These are phyloP conservation scores for Kodamaea restingae DNA, from an alignment of 805 yeast species.

Conservation along the genomic window DNA sequence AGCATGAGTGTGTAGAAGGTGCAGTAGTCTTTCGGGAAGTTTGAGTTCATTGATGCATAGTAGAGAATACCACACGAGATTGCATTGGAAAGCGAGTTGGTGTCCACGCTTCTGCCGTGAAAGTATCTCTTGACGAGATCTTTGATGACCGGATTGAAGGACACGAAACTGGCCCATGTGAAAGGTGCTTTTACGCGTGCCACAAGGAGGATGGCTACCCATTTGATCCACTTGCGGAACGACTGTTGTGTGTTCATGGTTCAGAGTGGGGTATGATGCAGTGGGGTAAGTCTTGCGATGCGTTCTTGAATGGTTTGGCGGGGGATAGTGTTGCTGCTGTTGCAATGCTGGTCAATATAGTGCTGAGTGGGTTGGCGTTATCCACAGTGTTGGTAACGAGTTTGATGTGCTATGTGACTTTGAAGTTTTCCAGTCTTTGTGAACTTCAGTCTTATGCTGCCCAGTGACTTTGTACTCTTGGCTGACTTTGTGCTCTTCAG, in stretches of 20 bases:
- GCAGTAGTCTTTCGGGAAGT: slow-evolving; percentile 36
- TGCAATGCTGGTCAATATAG: background rate
- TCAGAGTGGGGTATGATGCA: too few species aligned
- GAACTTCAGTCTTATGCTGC: too few species aligned
- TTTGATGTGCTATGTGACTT: too few species aligned
- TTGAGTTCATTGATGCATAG: slow-evolving; percentile 21
- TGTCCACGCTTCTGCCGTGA: slow-evolving; percentile 2
- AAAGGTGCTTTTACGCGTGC: slow-evolving; percentile 24
- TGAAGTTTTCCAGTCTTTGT: too few species aligned
- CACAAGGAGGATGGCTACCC: slow-evolving; percentile 23
- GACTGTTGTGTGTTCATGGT: too few species aligned
- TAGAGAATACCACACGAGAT: slow-evolving; percentile 22
- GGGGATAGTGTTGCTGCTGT: background rate
- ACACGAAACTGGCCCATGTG: slow-evolving; percentile 28
- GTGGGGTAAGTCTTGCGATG: too few species aligned
- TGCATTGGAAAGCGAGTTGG: slow-evolving; percentile 18
- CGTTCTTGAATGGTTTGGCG: background rate
- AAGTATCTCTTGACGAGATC: background rate
- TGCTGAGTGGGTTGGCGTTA: too few species aligned
- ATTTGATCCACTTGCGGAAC: slow-evolving; percentile 23
- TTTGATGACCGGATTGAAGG: slow-evolving; percentile 28
- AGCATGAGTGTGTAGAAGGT: slow-evolving; percentile 30
- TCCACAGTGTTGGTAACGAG: too few species aligned
- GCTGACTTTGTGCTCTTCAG: too few species aligned
- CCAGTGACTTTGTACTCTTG: too few species aligned